These are phyloP conservation scores for Curvularia sp. DNA, from an alignment of 2,329 filamentous ascomycete genomes.

Conservation along the genomic window DNA sequence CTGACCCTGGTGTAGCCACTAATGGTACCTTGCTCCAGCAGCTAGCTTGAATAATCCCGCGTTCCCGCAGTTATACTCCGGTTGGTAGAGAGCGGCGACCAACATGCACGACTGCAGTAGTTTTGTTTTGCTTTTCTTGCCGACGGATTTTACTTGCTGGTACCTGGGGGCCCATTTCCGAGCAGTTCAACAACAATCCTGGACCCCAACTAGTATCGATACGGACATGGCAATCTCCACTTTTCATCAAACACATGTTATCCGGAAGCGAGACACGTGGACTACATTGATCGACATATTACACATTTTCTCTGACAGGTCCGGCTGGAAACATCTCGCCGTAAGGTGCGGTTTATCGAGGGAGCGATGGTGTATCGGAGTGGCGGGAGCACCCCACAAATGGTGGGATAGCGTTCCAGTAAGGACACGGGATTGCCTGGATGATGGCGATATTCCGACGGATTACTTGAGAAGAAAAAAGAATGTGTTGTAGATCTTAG, in stretches of 20 bases:
- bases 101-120: neutral
- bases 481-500: neutral
- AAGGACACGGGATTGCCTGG: neutral
- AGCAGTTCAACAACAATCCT: neutral
- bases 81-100: conserved; percentile 1
- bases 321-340: neutral
- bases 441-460: neutral
- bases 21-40: neutral
- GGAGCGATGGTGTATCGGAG: neutral
- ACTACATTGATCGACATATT: conserved; percentile 7
- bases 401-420: neutral
- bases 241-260: conserved; percentile 9
- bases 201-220: neutral
- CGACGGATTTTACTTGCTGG: neutral
- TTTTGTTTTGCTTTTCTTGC: neutral
- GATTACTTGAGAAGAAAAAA: neutral
- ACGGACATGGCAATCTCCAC: neutral
- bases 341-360: neutral
- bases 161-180: neutral
- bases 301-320: neutral
- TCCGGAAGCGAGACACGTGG: conserved; percentile 1
- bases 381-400: conserved; percentile 4
- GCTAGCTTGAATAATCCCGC: neutral
- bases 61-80: conserved; percentile 2
- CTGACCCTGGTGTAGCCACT: neutral